Percentiles rank a stretch among this genome's conserved stretches.
These are phyloP conservation scores for Pichia phayaonensis DNA, from an alignment of 805 yeast species.

Conservation along the genomic window DNA sequence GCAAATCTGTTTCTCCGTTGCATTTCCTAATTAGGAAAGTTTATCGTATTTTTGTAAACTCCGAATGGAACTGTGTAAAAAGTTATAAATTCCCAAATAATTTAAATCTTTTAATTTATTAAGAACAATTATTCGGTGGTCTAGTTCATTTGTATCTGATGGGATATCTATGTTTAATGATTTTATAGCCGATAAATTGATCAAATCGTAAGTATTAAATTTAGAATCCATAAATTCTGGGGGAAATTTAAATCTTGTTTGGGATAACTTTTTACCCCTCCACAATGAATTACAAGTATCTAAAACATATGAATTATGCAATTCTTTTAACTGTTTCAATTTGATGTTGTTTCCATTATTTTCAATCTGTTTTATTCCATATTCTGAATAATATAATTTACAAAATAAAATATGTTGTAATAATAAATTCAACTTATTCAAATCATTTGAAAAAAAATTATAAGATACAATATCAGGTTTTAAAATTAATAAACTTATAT, in stretches of 20 bases:
- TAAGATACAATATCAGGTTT: slow-evolving; percentile 34
- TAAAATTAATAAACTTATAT: slow-evolving; percentile 25
- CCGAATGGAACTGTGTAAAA: not conserved
- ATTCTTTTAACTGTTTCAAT: slow-evolving; percentile 19
- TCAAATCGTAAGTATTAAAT: not conserved
- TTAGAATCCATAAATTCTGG: not conserved
- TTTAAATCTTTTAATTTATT: not conserved
- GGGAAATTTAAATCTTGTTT: not conserved
- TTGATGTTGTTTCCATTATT: slow-evolving; percentile 2
- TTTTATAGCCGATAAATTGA: not conserved
- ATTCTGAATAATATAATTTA: slow-evolving; percentile 29
- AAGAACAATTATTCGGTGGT: not conserved
- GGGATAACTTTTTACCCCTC: slow-evolving; percentile 39
- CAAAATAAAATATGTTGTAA: slow-evolving; percentile 33
- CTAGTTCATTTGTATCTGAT: not conserved
- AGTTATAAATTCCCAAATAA: not conserved
- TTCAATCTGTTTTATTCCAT: slow-evolving; percentile 11
- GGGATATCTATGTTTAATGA: not conserved
- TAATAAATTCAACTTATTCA: slow-evolving; percentile 36
- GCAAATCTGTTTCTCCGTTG: not conserved
- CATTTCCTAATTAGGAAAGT: not conserved
- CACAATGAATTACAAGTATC: slow-evolving; percentile 49
- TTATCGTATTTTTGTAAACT: not conserved
- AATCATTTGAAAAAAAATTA: slow-evolving; percentile 35
- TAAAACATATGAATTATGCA: slow-evolving; percentile 46